Evolutionary conservation across 2,329 filamentous ascomycete species (phyloP), one percentile per base, ranked within the genome.

Genomic region (Colletotrichum caudatum): DNA sequence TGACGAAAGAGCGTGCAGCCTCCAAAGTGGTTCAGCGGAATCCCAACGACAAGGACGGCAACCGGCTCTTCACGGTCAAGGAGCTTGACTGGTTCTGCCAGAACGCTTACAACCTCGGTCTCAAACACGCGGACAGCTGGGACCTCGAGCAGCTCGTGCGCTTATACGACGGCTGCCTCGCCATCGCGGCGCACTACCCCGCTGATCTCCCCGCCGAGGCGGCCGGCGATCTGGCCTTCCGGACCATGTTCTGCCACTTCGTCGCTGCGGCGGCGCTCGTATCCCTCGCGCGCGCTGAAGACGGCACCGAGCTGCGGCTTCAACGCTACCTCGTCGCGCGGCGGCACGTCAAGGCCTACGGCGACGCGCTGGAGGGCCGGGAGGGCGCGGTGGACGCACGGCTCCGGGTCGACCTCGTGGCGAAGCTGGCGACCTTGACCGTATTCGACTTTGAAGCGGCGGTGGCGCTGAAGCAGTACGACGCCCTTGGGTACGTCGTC

Each of bases 21-120:
- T 79, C 81, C 2, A 82, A 83, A 53, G 82, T 84, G 33, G 85
- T 81, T 41, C 75, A 82, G 41, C 74, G 80, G 70, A 80, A 78
- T 23, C 81, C 77, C 3, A 82, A 77, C 63, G 82, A 82, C 74
- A 78, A 76, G 51, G 76, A 82, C 23, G 84, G 82, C 11, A 79
- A 81, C 41, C 88, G 81, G 73, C 69, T 86, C 1, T 94, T 94
- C 77, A 88, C 86, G 0, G 69, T 86, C 0, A 79, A 84, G 3
- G 94, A 97, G 76, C 84, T 97, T 4, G 88, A 95, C 75, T 97
- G 94, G 94, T 95, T 97, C 78, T 92, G 91, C 48, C 91, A 91
- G 73, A 95, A 93, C 74, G 87, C 92, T 1, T 97, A 97, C 82
- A 97, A 96, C 74, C 79, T 94, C 8, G 91, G 90, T 0, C 80